Base-by-base conservation (phyloP, 2,329 filamentous ascomycete genomes). In the Elsinoe perseae region DNA sequence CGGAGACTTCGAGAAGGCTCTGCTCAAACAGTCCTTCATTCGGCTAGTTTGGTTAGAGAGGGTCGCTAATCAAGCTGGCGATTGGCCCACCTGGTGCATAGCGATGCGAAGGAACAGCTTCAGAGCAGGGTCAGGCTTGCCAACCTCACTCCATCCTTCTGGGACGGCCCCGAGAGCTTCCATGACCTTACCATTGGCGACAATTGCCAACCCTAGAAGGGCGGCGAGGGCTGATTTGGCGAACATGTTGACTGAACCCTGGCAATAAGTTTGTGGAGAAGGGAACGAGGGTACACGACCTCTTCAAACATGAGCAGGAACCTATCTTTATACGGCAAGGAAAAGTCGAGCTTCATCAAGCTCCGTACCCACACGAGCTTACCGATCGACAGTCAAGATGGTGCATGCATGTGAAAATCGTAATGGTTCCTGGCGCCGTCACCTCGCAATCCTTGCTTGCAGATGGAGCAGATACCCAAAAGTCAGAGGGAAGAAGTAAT, bases 1-100 rank as follows among this genome's bases (percentile, higher is more conserved):
- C 81, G 0, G 84, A 84, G 27, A 86, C 74, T 40, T 83, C 78
- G 56, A 83, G 73, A 8, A 84, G 75, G 5, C 72, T 75, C 63
- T 80, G 75, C 65, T 86, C 81, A 55, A 86, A 44, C 7, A 56
- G 40, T 20, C 53, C 53, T 25, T 56, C 53, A 28, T 44, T 46
- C 14, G 53, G 53, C 53, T 52, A 23, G 18, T n/a, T 16, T 14
- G 2, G 25, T 50, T n/a, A 50, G 44, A 4, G 9, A 2, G 9
- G 25, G 12, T 18, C 16, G 9, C 5, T 10, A 20, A 20, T 27
- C 12, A 9, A 18, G 23, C 14, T 25, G 3, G 14, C n/a, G 14
- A 5, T 6, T 7, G 12, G 5, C 48, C 8, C 14, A 52, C 48
- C 48, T 56, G 53, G 28, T 52, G 60, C 62, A 64, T 62, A 21